Evolutionary conservation across 345 rosid species (phyloP), one percentile per base, ranked within the genome.

Genomic region (Eucalyptus shirleyi): DNA sequence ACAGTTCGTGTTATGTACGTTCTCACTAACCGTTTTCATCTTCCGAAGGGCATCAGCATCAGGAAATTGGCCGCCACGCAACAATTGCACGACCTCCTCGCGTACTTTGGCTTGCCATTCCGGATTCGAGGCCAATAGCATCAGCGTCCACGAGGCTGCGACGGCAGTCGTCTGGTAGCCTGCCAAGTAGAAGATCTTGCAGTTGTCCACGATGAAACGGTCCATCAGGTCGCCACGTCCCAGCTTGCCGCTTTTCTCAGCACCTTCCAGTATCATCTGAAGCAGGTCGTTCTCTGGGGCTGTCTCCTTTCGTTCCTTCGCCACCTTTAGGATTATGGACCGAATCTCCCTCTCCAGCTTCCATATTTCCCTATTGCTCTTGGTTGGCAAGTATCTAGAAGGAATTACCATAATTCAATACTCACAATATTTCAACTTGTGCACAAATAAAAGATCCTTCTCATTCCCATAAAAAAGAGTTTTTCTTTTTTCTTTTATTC

Each of bases 111-210:
- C 86, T 86, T 90, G 89, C 89, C 88, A 88, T 30, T 17, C 42
- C 5, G 90, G 95, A 59, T 93, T 88, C 19, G 89, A 81, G 77
- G 95, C 91, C 62, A 93, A 60, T 86, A 93, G n/a, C 90, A 94
- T 88, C 86, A 91, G 34, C 30, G 85, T 69, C 95, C 96, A 93
- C 1, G 94, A 90, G 19, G 91, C 86, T 19, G 94, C 49, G 42
- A 80, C 87, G 12, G 95, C 90, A 13, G 94, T 89, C 60, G 94
- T 93, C 87, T 92, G 94, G 34, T 91, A 91, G 16, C 94, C 96
- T 12, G 97, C 94, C 65, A 93, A 93, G 91, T 93, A 95, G 28
- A 93, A 88, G 21, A 85, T 92, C 88, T 93, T 93, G 93, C 95
- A 95, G 65, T 94, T 94, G 53, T 94, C 95, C 53, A 93, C 91